Percentiles rank a stretch among this genome's conserved stretches.
Evolutionary conservation across 495 filamentous ascomycete genomes (phyloP).

Genomic region (Amphirosellinia nigrospora): DNA sequence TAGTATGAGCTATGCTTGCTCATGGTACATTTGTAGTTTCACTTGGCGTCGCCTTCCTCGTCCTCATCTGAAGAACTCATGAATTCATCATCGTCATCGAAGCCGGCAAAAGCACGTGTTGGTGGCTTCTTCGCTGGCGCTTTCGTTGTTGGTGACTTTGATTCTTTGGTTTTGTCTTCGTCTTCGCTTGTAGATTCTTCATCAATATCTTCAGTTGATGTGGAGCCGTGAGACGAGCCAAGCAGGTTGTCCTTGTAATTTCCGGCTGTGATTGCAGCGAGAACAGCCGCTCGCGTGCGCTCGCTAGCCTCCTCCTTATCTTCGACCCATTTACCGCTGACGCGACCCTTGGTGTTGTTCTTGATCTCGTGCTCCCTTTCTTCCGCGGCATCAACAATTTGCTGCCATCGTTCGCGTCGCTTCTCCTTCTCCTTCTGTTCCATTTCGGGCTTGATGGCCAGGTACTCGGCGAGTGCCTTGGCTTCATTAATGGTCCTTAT

Average conservation of each 20-base stretch:
- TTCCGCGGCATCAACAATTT: conserved; percentile 83
- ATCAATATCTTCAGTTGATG: conserved; percentile 48
- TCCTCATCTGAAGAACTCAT: conserved; percentile 80
- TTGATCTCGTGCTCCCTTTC: conserved; percentile 78
- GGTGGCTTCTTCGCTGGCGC: conserved; percentile 52
- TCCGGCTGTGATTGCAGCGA: conserved; percentile 74
- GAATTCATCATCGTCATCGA: conserved; percentile 90
- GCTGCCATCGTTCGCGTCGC: conserved; percentile 78
- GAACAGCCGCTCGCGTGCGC: conserved; percentile 82
- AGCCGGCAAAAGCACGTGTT: conserved; percentile 72
- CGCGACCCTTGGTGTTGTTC: conserved; percentile 68
- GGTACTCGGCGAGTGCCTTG: conserved; percentile 91
- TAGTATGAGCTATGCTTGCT: neutral
- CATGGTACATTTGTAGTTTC: neutral
- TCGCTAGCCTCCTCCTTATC: conserved; percentile 85
- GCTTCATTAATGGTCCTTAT: conserved; percentile 92
- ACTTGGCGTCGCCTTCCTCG: conserved; percentile 28
- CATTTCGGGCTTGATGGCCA: conserved; percentile 96
- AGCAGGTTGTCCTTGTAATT: conserved; percentile 60
- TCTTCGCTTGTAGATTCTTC: conserved; percentile 46
- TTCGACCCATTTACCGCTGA: conserved; percentile 93
- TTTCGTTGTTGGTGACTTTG: conserved; percentile 41
- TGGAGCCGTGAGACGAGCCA: conserved; percentile 48
- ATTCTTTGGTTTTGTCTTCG: conserved; percentile 40
- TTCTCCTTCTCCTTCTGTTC: conserved; percentile 89